Percentiles rank a stretch among this genome's conserved stretches.
Evolutionary conservation across 345 rosid species (phyloP).

Genomic region (Schrenkiella parvula): DNA sequence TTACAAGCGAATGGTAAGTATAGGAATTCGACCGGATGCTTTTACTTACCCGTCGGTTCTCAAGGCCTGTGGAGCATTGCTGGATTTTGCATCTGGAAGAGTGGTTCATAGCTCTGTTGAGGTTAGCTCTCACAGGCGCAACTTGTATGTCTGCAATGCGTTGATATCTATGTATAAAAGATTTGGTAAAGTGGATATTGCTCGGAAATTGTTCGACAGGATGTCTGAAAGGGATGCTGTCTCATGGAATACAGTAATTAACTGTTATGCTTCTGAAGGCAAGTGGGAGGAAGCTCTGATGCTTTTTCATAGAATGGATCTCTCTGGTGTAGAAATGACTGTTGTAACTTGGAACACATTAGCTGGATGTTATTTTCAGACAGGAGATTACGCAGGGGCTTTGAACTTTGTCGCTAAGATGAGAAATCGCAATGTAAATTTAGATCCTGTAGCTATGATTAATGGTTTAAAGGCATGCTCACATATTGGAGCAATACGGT

Average conservation of each 20-base stretch:
- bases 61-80: slow-evolving; percentile 64
- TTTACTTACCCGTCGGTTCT: slow-evolving; percentile 77
- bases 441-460: slow-evolving; percentile 56
- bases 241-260: slow-evolving; percentile 72
- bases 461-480: slow-evolving; percentile 71
- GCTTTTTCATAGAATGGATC: slow-evolving; percentile 46
- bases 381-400: slow-evolving; percentile 44
- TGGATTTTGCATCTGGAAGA: slow-evolving; percentile 47
- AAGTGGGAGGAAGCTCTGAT: slow-evolving; percentile 54
- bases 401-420: slow-evolving; percentile 46
- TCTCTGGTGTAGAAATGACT: slow-evolving; percentile 40
- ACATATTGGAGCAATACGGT: slow-evolving; percentile 41
- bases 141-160: slow-evolving; percentile 66
- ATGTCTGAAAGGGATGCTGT: slow-evolving; percentile 66
- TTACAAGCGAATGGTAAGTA: slow-evolving; percentile 50
- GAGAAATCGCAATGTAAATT: slow-evolving; percentile 35
- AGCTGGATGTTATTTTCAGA: slow-evolving; percentile 44
- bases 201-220: slow-evolving; percentile 51
- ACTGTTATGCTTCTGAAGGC: slow-evolving; percentile 55
- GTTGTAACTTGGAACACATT: slow-evolving; percentile 65
- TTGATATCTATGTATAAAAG: slow-evolving; percentile 72
- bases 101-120: slow-evolving; percentile 48
- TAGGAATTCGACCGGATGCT: slow-evolving; percentile 52
- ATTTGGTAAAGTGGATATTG: slow-evolving; percentile 49
- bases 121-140: slow-evolving; percentile 36